Evolutionary conservation across 1,139 yeast genomes (phyloP).

Genomic region (Arxiozyma slooffiae): DNA sequence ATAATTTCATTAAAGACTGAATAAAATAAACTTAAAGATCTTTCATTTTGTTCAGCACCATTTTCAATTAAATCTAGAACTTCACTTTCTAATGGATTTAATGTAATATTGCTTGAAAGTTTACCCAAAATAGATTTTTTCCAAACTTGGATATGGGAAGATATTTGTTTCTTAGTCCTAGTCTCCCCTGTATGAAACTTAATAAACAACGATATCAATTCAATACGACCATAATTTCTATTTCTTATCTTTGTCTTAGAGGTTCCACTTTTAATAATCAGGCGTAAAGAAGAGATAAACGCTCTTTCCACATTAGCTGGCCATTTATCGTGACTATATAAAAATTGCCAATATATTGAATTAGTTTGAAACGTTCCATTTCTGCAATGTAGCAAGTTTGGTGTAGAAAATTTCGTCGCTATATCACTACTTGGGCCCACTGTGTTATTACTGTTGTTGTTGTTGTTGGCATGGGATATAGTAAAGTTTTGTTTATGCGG

Average conservation of each 20-base stretch:
- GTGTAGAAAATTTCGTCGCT: background rate
- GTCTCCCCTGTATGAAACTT: conserved; percentile 67
- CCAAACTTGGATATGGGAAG: conserved; percentile 85
- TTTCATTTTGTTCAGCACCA: conserved; percentile 27
- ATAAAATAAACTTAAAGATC: conserved; percentile 21
- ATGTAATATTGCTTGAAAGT: conserved; percentile 17
- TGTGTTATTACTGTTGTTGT: background rate
- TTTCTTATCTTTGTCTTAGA: conserved; percentile 80
- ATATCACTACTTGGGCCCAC: background rate
- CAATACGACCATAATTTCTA: conserved; percentile 85
- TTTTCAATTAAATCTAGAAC: conserved; percentile 25
- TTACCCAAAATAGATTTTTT: conserved; percentile 29
- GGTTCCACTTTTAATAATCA: conserved; percentile 83
- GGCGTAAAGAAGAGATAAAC: conserved; percentile 70
- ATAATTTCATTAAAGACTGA: conserved; percentile 25
- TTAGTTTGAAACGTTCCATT: background rate
- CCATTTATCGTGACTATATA: conserved; percentile 25
- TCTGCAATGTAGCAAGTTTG: background rate
- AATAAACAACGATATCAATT: conserved; percentile 82
- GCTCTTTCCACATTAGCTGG: conserved; percentile 70
- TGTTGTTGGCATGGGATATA: background rate
- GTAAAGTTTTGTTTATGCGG: background rate
- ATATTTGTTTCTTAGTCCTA: conserved; percentile 84
- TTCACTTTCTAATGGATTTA: conserved; percentile 24
- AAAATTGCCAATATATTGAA: conserved; percentile 7